Conservation (phyloP, 2,329 filamentous ascomycete species). For the Cordyceps fumosorosea region DNA sequence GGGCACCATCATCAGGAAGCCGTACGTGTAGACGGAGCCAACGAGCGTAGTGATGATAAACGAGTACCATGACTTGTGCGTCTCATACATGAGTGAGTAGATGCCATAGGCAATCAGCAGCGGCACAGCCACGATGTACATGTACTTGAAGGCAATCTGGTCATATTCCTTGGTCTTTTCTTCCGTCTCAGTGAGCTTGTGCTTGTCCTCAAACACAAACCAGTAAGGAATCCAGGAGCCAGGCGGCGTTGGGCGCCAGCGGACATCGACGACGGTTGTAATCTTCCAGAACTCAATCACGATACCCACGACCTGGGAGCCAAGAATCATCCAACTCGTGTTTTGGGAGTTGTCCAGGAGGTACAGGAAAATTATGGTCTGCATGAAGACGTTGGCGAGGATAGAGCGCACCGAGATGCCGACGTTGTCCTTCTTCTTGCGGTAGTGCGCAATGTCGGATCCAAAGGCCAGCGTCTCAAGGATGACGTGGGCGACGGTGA, state of each 20-base stretch:
- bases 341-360: constrained; percentile 95
- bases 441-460: constrained; percentile 94
- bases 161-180: constrained; percentile 99
- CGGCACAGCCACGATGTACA: constrained; percentile 87
- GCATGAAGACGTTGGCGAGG: constrained; percentile 96
- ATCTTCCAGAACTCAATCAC: constrained; percentile 80
- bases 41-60: constrained; percentile 94
- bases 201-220: constrained; percentile 89
- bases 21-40: constrained; percentile 93
- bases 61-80: constrained; percentile 96
- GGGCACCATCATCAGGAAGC: constrained; percentile 98
- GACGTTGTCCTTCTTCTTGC: constrained; percentile 99
- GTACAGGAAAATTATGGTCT: constrained; percentile 90
- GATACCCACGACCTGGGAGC: constrained; percentile 79
- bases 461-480: constrained; percentile 97
- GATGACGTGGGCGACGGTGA: constrained; percentile 84
- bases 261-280: constrained; percentile 88
- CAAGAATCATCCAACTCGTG: constrained; percentile 98
- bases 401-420: constrained; percentile 95
- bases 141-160: constrained; percentile 93
- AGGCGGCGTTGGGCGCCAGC: constrained; percentile 61
- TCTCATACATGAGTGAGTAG: constrained; percentile 89
- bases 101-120: constrained; percentile 81
- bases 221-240: constrained; percentile 71
- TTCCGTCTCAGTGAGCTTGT: constrained; percentile 89